These are phyloP conservation scores for Tuber borchii DNA, from an alignment of 495 filamentous ascomycete species.

Conservation along the genomic window DNA sequence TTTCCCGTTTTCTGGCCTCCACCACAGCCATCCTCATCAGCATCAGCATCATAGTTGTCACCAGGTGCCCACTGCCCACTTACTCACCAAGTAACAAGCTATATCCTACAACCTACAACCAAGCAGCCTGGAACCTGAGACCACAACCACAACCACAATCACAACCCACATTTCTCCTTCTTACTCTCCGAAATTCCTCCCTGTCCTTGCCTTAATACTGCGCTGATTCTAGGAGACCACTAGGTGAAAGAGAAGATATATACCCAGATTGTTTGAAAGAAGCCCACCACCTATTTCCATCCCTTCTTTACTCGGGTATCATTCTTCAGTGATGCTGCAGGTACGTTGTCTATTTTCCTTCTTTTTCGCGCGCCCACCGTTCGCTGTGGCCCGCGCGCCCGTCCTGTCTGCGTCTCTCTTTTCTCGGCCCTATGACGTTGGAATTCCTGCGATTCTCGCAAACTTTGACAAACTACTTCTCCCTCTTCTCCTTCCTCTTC, in stretches of 20 bases:
- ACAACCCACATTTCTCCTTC: constrained; percentile 11
- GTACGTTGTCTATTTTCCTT: constrained; percentile 35
- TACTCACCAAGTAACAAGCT: background rate
- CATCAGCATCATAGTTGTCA: background rate
- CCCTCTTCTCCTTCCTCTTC: background rate
- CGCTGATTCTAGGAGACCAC: background rate
- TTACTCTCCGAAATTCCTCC: constrained; percentile 10
- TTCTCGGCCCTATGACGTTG: constrained; percentile 30
- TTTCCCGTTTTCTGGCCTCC: background rate
- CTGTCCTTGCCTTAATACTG: constrained; percentile 6
- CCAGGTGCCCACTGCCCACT: background rate
- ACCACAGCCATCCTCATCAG: background rate
- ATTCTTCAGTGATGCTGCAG: constrained; percentile 41
- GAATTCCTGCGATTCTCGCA: constrained; percentile 9
- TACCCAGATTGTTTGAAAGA: background rate
- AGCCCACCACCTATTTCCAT: constrained; percentile 22
- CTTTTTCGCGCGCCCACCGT: constrained; percentile 7
- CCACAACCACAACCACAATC: constrained; percentile 10
- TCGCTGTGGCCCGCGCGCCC: constrained; percentile 22
- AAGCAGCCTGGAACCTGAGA: background rate
- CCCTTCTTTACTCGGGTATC: constrained; percentile 20
- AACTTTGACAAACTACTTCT: background rate
- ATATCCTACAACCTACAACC: background rate
- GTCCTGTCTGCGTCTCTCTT: constrained; percentile 26
- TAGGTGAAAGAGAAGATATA: background rate